A percentile compares a stretch with the other conserved stretches of the same genome.
phyloP scores from a whole-genome alignment of 2,329 filamentous ascomycete species.

The Botrytis tulipae region DNA sequence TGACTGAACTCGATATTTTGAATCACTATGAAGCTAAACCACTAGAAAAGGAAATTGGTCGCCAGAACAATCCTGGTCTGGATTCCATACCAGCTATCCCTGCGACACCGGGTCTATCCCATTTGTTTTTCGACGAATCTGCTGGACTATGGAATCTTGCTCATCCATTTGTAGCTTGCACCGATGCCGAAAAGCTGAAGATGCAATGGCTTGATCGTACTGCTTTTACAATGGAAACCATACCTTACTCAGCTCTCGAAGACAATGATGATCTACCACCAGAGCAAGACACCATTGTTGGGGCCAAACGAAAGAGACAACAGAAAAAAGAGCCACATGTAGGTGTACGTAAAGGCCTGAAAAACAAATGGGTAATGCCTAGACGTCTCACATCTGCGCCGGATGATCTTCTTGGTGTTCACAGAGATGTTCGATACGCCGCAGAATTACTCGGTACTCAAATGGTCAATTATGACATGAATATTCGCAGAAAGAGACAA shows the following conservation, averaged over 20 bases:
- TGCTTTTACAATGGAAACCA: conserved; percentile 44
- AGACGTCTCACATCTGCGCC: conserved; percentile 18
- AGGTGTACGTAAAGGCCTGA: conserved; percentile 18
- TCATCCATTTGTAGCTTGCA: conserved; percentile 13
- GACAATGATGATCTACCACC: conserved; percentile 32
- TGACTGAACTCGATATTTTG: conserved; percentile 29
- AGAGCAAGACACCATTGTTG: conserved; percentile 9
- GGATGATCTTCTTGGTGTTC: conserved; percentile 19
- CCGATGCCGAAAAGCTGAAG: conserved; percentile 11
- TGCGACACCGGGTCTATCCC: conserved; percentile 16
- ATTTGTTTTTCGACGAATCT: conserved; percentile 20
- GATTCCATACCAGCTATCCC: conserved; percentile 27
- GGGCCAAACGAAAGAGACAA: not conserved
- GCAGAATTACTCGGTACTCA: conserved; percentile 19
- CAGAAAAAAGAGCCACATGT: conserved; percentile 13
- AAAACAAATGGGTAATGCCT: conserved; percentile 20
- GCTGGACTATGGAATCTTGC: conserved; percentile 15
- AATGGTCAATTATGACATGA: conserved; percentile 20
- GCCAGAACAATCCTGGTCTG: conserved; percentile 33
- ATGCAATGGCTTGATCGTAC: conserved; percentile 37
- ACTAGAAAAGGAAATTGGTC: conserved; percentile 19
- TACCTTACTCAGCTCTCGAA: conserved; percentile 44
- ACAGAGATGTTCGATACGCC: conserved; percentile 18
- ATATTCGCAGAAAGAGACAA: conserved; percentile 15
- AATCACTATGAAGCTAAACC: conserved; percentile 30